Base-by-base conservation (phyloP, 192 early-diverging fungal genomes). In the Mycoemilia scoparia region DNA sequence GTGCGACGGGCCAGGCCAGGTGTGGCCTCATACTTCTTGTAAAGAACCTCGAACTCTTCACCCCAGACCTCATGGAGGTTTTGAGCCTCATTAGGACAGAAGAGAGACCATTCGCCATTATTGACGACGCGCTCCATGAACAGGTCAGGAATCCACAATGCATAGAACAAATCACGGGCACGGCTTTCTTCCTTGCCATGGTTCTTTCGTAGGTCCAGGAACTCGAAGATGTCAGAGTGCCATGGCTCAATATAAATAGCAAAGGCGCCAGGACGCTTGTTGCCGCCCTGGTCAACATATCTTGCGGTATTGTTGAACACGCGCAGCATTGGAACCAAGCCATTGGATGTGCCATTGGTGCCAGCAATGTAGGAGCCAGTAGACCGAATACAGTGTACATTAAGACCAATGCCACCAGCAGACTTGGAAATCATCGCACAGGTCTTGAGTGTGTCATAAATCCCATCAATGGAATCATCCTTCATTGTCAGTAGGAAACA, bases 271-370 rank as follows among this genome's bases (percentile, higher is more conserved):
- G 88, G 88, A 18, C 90, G 80, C 71, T 95, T 97, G 71, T 93
- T 93, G 21, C 90, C 93, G 35, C 93, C 93, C 63, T 97, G 93
- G 65, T 95, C 88, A n/a, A 97, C 89, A 55, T 93, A 97, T 21
- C 93, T 75, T 8, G 93, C 90, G 3, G 93, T 97, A 63, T 92
- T 91, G 68, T 97, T 96, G 50, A 76, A 97, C 7, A 97, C 93
- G 32, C 90, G 82, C 41, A 97, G 69, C 90, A 97, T 95, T 4
- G 93, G 93, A 18, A 97, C 67, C 22, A 97, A 66, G 4, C 93
- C 93, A 48, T 93, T 95, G 15, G 93, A 95, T 38, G 78, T 68
- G 38, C 93, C 93, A 54, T 98, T 95, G 22, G 90, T 93, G 32
- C 90, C 93, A 19, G 93, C 84, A 69, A 95, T 95, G 57, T 91